Evolutionary conservation across 2,329 filamentous ascomycete genomes (phyloP), one percentile per base, ranked within the genome.

Genomic region (Aspergillus tubingensis): DNA sequence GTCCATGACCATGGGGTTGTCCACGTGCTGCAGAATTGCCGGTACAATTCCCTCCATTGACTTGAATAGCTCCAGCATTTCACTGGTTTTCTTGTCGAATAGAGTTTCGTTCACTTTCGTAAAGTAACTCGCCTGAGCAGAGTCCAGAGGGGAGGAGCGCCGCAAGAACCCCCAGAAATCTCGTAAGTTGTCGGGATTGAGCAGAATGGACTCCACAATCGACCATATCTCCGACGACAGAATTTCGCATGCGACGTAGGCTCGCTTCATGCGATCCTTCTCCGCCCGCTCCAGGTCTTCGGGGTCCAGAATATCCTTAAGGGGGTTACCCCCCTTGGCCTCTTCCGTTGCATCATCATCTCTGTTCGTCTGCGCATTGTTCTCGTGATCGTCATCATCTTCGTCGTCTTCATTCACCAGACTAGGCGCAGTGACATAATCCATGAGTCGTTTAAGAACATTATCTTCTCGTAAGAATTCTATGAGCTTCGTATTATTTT

Each of bases 1-100:
- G 75, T 99, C 95, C 95, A 99, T 99, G 41, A 99, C 89, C 89
- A 97, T 96, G 0, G 95, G 94, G 68, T 92, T 96, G 75, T 99
- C 95, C 36, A 99, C 92, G 75, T 99, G 95, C 70, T 90, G 89
- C 59, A 99, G 83, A 80, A 99, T 90, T 65, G 92, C 88, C 11
- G 91, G 83, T 21, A 99, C 87, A 43, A 95, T 90, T 56, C 89
- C 86, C 36, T 95, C 90, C 52, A 96, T 80, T 2, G 87, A 89
- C 75, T 92, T 96, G 76, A 99, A 87, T 63, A 99, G 88, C 17
- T 89, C 87, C 67, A 98, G 83, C 94, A 98, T 99, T 65, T 97
- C 94, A 72, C 96, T 91, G 5, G 96, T 97, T 84, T 98, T 98
- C 79, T 95, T 96, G 76, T 98, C 95, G 58, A 99, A 89, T 19